These are phyloP conservation scores for Ascosphaera apis DNA, from an alignment of 2,329 filamentous ascomycete genomes.

Conservation along the genomic window DNA sequence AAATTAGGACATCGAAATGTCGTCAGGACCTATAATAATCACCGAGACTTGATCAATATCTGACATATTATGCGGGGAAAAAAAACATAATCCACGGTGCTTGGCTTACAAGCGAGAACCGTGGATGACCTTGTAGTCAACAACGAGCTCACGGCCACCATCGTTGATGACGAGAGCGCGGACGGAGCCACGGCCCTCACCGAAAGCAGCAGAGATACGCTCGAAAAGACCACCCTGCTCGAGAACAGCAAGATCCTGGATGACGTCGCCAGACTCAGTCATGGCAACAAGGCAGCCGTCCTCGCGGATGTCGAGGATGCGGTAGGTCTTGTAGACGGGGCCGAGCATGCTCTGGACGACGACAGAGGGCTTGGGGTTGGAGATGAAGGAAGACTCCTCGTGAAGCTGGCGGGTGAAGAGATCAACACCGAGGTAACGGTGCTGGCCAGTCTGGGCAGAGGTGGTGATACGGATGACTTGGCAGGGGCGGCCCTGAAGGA, in stretches of 20 bases:
- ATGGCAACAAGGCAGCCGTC: constrained; percentile 69
- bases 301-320: constrained; percentile 88
- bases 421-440: constrained; percentile 98
- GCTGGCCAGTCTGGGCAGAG: constrained; percentile 91
- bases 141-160: constrained; percentile 75
- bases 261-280: constrained; percentile 97
- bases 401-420: constrained; percentile 99
- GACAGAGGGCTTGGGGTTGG: constrained; percentile 87
- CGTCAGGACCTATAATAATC: neutral
- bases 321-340: constrained; percentile 99
- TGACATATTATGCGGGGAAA: neutral
- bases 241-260: constrained; percentile 80
- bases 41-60: neutral
- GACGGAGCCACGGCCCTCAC: constrained; percentile 78
- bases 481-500: constrained; percentile 96
- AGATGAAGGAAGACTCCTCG: constrained; percentile 95
- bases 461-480: constrained; percentile 99
- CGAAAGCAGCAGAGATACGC: constrained; percentile 64
- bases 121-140: constrained; percentile 98
- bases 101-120: constrained; percentile 36
- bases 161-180: constrained; percentile 92
- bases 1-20: neutral
- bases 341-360: constrained; percentile 99
- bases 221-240: constrained; percentile 78
- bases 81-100: constrained; percentile 1